Evolutionary conservation across 1,284 basidiomycete genomes (phyloP).

Genomic region (Ustilago shanxiensis): DNA sequence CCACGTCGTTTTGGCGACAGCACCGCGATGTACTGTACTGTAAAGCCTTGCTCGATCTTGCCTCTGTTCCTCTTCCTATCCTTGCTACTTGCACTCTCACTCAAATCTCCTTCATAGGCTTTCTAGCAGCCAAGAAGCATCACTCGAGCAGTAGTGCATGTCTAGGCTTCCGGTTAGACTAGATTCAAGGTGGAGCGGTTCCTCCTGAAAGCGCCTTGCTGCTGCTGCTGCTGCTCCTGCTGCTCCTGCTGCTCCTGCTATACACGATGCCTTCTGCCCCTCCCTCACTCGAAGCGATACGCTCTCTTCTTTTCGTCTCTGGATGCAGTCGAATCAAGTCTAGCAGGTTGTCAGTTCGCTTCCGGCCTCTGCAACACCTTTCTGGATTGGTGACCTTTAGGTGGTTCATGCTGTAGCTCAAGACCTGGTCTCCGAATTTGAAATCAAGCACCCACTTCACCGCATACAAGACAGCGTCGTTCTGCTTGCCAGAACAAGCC

Average conservation of each 20-base stretch:
- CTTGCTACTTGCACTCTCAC: not conserved
- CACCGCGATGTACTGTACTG: not conserved
- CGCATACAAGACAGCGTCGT: not conserved
- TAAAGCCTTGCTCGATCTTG: not conserved
- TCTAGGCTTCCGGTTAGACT: not conserved
- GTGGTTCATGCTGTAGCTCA: not conserved
- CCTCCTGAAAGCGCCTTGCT: no score
- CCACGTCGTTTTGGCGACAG: slow-evolving; percentile 34
- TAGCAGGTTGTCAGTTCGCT: not conserved
- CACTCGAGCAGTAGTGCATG: not conserved
- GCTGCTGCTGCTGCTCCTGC: not conserved
- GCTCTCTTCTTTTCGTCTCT: not conserved
- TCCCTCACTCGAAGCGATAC: not conserved
- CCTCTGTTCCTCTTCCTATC: slow-evolving; percentile 3
- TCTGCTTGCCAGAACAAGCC: not conserved
- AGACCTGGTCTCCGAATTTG: not conserved
- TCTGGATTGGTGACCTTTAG: not conserved
- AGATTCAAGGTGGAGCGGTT: no score
- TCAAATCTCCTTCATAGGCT: not conserved
- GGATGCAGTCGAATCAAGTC: slow-evolving; percentile 1
- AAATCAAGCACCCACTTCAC: not conserved
- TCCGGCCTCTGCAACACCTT: not conserved
- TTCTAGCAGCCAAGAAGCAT: not conserved
- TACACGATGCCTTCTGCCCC: not conserved
- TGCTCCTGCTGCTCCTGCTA: not conserved